Base-by-base conservation (phyloP, 2,329 filamentous ascomycete genomes). In the Talaromyces sp. region DNA sequence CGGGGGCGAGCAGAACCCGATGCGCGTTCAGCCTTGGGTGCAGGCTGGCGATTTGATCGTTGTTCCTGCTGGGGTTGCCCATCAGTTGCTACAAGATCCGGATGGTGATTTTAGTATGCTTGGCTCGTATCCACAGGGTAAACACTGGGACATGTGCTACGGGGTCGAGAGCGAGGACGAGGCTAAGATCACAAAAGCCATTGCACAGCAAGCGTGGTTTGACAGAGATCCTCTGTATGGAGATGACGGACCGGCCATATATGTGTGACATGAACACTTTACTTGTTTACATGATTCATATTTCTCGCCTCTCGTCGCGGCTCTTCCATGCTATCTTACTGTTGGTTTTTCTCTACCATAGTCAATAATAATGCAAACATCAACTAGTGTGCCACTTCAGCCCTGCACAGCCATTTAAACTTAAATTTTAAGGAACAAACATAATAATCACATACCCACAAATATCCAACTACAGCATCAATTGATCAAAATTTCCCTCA, bases 111-210 rank as follows among this genome's bases (percentile, higher is more conserved):
- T 90, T 68, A 74, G 83, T 68, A 89, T 89, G 86, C 82, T 90
- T 0, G 88, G 87, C 0, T 81, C 80, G 54, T 89, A 90, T 77
- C 87, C 86, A 0, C 74, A 65, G 26, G 82, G 75, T 17, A 79
- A 77, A 59, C 64, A 71, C 19, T 90, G 86, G 86, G 86, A 90
- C 71, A 89, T 90, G 88, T 89, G 87, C 66, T 89, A 89, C 75
- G 87, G 87, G 1, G 77, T 77, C 56, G 67, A 77, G 41, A 83
- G 78, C 0, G 87, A 89, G 68, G 81, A 78, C 0, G 86, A 88
- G 67, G 81, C 84, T 67, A 70, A 72, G 7, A 83, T 82, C 66
- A 71, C 82, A 7, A 71, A 79, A 60, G 69, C 65, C 7, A 87
- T 88, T 53, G 69, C 64, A 57, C 64, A 67, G 3, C 65, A 88